Evolutionary conservation across 441 rosid genomes (phyloP).

Genomic region (Mallotus japonicus): DNA sequence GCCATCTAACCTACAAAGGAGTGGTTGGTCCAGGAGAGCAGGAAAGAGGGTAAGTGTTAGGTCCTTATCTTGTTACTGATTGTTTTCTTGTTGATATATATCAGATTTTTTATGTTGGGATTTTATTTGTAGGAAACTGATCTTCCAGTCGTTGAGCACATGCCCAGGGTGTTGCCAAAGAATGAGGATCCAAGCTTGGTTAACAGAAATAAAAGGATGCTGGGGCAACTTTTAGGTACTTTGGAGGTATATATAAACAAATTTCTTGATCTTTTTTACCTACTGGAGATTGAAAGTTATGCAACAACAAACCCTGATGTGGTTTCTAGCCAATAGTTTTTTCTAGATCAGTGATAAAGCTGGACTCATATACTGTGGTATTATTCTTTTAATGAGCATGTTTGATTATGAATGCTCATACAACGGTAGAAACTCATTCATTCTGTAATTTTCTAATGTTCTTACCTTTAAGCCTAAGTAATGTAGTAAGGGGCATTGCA

Average conservation of each 20-base stretch:
- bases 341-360: background rate
- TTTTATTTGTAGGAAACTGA: slow-evolving; percentile 47
- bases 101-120: slow-evolving; percentile 8
- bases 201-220: slow-evolving; percentile 88
- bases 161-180: slow-evolving; percentile 83
- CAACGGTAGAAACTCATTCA: background rate
- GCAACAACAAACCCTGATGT: no score
- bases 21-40: slow-evolving; percentile 55
- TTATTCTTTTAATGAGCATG: background rate
- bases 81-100: background rate
- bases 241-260: slow-evolving; percentile 62
- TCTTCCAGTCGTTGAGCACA: slow-evolving; percentile 48
- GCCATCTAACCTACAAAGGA: slow-evolving; percentile 36
- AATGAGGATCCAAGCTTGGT: slow-evolving; percentile 90
- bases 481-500: background rate
- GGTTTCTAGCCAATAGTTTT: no score
- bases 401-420: background rate
- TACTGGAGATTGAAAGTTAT: background rate
- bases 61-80: slow-evolving; percentile 1
- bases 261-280: background rate
- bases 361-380: background rate
- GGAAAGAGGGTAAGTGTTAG: slow-evolving; percentile 41
- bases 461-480: background rate
- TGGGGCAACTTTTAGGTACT: slow-evolving; percentile 93
- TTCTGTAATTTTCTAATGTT: background rate